phyloP scores from a whole-genome alignment of 345 rosid genomes.

The Pistacia integerrima region DNA sequence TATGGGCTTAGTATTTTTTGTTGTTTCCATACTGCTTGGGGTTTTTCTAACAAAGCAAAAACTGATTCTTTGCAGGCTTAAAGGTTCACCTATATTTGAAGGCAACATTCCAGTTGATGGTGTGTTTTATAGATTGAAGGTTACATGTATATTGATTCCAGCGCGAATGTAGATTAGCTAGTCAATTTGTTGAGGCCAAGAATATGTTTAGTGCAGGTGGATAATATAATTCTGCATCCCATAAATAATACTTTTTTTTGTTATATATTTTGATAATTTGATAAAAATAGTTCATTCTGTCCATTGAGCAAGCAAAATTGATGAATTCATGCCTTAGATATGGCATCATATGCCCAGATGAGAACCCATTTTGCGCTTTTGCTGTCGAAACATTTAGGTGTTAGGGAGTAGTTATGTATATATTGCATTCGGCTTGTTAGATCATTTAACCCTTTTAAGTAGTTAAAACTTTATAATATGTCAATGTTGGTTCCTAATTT shows the following conservation, averaged over 20 bases:
- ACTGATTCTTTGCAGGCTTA: constrained; percentile 30
- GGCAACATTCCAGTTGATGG: constrained; percentile 17
- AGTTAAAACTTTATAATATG: neutral
- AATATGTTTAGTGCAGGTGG: constrained; percentile 24
- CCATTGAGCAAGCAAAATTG: constrained; percentile 13
- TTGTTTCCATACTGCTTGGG: neutral
- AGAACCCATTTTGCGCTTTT: neutral
- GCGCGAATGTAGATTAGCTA: constrained; percentile 33
- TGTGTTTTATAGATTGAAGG: constrained; percentile 20
- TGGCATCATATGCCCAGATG: neutral
- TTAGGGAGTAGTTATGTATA: neutral
- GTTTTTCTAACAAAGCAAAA: constrained; percentile 5
- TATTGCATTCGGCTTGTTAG: neutral
- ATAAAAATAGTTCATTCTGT: constrained; percentile 24
- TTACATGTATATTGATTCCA: constrained; percentile 36
- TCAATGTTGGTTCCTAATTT: neutral
- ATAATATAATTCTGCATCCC: constrained; percentile 22
- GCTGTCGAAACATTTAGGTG: neutral
- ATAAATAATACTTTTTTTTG: constrained; percentile 11
- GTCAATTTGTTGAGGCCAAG: constrained; percentile 24
- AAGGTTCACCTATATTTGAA: constrained; percentile 14
- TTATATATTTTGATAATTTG: constrained; percentile 17
- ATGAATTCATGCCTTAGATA: constrained; percentile 7
- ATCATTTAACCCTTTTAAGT: neutral
- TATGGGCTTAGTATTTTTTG: neutral